A percentile compares a stretch with the other conserved stretches of the same genome.
Conservation (phyloP, 495 filamentous ascomycete genomes). For the Daldinia childiae region DNA sequence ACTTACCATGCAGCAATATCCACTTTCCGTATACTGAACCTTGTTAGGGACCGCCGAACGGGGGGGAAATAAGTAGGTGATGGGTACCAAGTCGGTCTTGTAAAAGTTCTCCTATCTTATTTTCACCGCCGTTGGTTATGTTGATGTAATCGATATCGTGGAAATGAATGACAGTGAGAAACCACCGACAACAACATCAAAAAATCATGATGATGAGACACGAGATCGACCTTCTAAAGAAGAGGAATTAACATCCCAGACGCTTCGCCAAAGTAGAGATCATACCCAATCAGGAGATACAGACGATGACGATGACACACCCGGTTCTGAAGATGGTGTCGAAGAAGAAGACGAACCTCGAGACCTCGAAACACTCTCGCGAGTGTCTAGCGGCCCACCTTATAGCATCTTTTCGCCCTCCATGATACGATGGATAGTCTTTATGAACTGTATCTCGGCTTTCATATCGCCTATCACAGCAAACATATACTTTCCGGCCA, state of each 20-base stretch:
- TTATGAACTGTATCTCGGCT: constrained; percentile 69
- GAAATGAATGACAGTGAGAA: constrained; percentile 34
- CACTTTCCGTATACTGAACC: constrained; percentile 28
- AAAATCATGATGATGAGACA: constrained; percentile 7
- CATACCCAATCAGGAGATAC: constrained; percentile 8
- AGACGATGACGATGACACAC: constrained; percentile 12
- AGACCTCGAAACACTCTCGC: constrained; percentile 45
- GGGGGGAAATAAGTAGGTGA: constrained; percentile 6
- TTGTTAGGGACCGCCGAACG: not conserved
- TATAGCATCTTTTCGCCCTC: constrained; percentile 67
- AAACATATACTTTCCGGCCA: constrained; percentile 82
- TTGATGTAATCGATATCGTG: constrained; percentile 9
- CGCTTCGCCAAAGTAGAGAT: constrained; percentile 5
- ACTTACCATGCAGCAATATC: constrained; percentile 17
- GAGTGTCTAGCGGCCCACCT: constrained; percentile 51
- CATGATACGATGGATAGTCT: constrained; percentile 69
- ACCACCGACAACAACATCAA: constrained; percentile 1
- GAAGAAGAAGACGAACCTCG: constrained; percentile 25
- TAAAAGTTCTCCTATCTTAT: not conserved
- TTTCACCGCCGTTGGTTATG: not conserved
- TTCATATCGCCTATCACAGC: constrained; percentile 79
- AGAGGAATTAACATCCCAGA: constrained; percentile 13
- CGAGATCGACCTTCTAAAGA: constrained; percentile 23
- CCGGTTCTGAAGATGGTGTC: constrained; percentile 8
- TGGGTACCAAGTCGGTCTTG: not conserved